phyloP scores from a whole-genome alignment of 1,284 basidiomycete genomes.

The Fomes fomentarius region DNA sequence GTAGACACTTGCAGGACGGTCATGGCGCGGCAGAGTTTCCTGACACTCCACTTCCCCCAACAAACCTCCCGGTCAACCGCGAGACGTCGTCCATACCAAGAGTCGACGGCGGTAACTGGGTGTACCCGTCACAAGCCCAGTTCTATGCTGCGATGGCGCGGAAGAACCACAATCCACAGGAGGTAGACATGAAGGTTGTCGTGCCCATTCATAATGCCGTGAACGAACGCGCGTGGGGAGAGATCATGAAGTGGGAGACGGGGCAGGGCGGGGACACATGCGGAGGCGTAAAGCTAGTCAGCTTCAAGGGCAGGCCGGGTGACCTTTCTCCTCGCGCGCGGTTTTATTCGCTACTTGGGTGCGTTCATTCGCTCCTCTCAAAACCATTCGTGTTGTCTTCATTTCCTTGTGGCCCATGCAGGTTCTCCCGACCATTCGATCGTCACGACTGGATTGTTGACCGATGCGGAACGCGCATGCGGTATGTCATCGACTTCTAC shows the following conservation, averaged over 20 bases:
- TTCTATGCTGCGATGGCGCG: conserved; percentile 96
- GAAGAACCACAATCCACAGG: conserved; percentile 86
- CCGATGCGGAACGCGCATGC: conserved; percentile 84
- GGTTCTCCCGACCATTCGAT: conserved; percentile 95
- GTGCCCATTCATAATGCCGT: conserved; percentile 99
- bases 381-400: conserved; percentile 2
- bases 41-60: conserved; percentile 28
- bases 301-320: conserved; percentile 81
- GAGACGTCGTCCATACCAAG: conserved; percentile 91
- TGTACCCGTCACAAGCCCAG: conserved; percentile 97
- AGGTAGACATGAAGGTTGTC: conserved; percentile 90
- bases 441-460: conserved; percentile 98
- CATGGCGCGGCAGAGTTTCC: conserved; percentile 23
- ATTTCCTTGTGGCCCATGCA: conserved; percentile 37
- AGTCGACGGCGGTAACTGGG: conserved; percentile 77
- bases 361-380: conserved; percentile 35
- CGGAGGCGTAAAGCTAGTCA: conserved; percentile 84
- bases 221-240: conserved; percentile 94
- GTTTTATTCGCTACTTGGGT: conserved; percentile 87
- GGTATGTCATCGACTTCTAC: conserved; percentile 99
- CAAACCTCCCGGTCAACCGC: conserved; percentile 64
- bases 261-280: conserved; percentile 80
- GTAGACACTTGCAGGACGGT: conserved; percentile 28
- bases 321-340: conserved; percentile 84
- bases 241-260: conserved; percentile 90